Percentiles rank a stretch among this genome's conserved stretches.
These are phyloP conservation scores for Penicillium angulare DNA, from an alignment of 495 filamentous ascomycete genomes.

Conservation along the genomic window DNA sequence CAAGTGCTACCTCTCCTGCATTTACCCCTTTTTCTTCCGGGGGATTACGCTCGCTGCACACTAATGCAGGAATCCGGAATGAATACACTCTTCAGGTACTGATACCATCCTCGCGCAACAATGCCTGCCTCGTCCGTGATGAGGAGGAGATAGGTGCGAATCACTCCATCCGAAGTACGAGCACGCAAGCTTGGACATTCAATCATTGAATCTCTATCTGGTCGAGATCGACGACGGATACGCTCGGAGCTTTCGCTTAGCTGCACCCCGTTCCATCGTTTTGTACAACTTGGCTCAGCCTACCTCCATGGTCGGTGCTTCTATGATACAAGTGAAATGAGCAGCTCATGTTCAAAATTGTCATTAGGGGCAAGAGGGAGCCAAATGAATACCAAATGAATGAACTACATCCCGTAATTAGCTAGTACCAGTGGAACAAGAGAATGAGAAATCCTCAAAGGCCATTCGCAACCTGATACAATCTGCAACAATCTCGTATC, in stretches of 20 bases:
- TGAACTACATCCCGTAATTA: no score
- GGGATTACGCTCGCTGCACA: neutral
- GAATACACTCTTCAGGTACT: neutral
- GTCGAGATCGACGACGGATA: neutral
- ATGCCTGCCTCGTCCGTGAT: neutral
- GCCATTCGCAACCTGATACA: no score
- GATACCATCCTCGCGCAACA: no score
- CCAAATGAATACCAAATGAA: no score
- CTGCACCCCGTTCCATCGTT: neutral
- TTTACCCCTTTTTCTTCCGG: neutral
- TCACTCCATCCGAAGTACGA: neutral
- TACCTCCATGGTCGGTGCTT: no score
- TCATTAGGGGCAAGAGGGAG: no score
- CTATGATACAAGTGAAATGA: no score
- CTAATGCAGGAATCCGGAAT: slow-evolving; percentile 12
- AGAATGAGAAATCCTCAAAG: no score
- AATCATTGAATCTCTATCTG: neutral
- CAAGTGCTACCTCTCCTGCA: neutral
- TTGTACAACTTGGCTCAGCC: neutral
- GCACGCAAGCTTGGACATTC: neutral
- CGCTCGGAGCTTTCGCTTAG: neutral
- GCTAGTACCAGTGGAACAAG: no score
- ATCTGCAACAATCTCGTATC: no score
- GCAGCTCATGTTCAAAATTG: no score
- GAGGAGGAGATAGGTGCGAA: no score